phyloP scores from a whole-genome alignment of 108 stramenopile species.

The Pseudonitzschia multiseries region DNA sequence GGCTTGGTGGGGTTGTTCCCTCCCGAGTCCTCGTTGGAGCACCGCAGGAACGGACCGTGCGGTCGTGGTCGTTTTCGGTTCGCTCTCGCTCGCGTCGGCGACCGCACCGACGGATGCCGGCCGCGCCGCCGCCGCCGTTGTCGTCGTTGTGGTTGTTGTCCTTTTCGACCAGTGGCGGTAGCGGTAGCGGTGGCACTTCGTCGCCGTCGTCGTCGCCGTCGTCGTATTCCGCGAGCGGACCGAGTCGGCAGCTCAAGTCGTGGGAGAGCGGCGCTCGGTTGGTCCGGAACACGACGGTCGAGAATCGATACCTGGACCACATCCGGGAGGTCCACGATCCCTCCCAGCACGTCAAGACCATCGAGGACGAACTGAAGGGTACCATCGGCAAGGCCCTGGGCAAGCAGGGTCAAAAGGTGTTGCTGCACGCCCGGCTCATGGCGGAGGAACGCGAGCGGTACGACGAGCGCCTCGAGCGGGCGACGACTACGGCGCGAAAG shows the following conservation, averaged over 20 bases:
- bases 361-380: constrained; percentile 79
- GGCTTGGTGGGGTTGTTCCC: too few species aligned
- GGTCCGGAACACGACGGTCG: constrained; percentile 64
- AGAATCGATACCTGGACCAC: constrained; percentile 66
- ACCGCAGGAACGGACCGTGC: too few species aligned
- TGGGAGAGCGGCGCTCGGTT: constrained; percentile 72
- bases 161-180: too few species aligned
- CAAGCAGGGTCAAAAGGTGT: constrained; percentile 70
- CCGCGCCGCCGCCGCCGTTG: too few species aligned
- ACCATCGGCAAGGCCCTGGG: constrained; percentile 83
- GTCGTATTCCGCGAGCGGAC: constrained; percentile 2
- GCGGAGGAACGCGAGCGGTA: constrained; percentile 40
- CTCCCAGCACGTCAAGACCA: constrained; percentile 68
- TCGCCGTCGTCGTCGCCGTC: background rate
- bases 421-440: constrained; percentile 53
- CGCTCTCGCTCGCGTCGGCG: too few species aligned
- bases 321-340: constrained; percentile 73
- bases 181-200: too few species aligned
- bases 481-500: background rate
- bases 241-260: constrained; percentile 20
- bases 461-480: constrained; percentile 9
- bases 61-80: too few species aligned
- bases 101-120: too few species aligned
- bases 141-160: too few species aligned
- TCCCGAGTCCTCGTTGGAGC: too few species aligned